These are phyloP conservation scores for Pseudozyma hubeiensis DNA, from an alignment of 1,284 basidiomycete genomes.

Conservation along the genomic window DNA sequence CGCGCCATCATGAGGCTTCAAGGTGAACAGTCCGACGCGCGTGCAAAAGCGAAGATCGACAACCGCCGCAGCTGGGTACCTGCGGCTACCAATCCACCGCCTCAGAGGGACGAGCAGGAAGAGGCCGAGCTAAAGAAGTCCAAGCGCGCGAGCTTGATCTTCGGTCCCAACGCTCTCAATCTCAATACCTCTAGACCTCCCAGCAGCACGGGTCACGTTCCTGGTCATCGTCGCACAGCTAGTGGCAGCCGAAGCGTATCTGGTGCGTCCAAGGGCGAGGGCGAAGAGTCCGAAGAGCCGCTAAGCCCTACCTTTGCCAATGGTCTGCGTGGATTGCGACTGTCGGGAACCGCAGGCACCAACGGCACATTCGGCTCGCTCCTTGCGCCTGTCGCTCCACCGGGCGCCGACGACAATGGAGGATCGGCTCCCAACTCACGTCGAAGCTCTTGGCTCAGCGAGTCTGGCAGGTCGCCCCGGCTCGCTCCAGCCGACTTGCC, in stretches of 20 bases:
- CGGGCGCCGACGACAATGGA: conserved; percentile 13
- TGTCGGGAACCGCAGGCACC: conserved; percentile 36
- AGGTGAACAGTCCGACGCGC: conserved; percentile 51
- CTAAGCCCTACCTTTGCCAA: conserved; percentile 45
- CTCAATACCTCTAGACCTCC: conserved; percentile 19
- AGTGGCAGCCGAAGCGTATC: conserved; percentile 49
- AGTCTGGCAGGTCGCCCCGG: conserved; percentile 29
- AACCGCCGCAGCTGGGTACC: conserved; percentile 51
- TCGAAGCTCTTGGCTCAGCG: conserved; percentile 49
- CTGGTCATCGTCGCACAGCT: conserved; percentile 41
- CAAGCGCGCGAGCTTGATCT: conserved; percentile 57
- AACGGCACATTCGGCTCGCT: conserved; percentile 29
- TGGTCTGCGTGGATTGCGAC: conserved; percentile 42
- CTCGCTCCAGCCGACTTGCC: conserved; percentile 18
- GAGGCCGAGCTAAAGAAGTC: conserved; percentile 49
- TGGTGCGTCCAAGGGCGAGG: conserved; percentile 34
- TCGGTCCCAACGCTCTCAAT: conserved; percentile 55
- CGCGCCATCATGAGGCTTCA: conserved; percentile 65
- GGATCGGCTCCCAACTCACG: conserved; percentile 43
- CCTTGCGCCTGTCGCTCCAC: conserved; percentile 15
- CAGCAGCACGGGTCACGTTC: conserved; percentile 11
- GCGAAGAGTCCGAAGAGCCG: conserved; percentile 38
- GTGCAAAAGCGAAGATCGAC: conserved; percentile 52
- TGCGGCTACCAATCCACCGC: conserved; percentile 21
- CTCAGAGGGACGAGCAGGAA: conserved; percentile 49